phyloP scores from a whole-genome alignment of 1,284 basidiomycete genomes.

The Bondarzewia mesenterica region DNA sequence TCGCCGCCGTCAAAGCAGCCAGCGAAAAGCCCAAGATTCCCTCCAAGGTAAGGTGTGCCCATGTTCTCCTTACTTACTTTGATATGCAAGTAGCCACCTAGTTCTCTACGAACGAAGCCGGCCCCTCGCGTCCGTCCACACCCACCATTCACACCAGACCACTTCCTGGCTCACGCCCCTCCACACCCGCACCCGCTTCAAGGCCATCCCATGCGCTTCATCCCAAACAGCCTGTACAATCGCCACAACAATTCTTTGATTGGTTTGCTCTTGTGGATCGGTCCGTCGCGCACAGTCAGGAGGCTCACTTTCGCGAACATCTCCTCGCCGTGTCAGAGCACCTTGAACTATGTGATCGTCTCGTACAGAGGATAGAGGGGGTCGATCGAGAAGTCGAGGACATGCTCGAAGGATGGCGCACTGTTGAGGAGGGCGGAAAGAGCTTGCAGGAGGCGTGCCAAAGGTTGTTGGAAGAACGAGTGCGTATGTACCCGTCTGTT shows the following conservation, averaged over 20 bases:
- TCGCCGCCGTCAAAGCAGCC: slow-evolving; percentile 55
- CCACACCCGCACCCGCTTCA: slow-evolving; percentile 18
- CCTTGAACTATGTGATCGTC: slow-evolving; percentile 64
- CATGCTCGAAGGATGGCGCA: slow-evolving; percentile 77
- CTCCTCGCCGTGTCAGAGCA: slow-evolving; percentile 68
- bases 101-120: slow-evolving; percentile 6
- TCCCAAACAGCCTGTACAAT: no score
- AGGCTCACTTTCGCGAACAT: slow-evolving; percentile 82
- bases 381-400: slow-evolving; percentile 67
- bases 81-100: not conserved
- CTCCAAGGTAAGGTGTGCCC: slow-evolving; percentile 9
- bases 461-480: slow-evolving; percentile 78
- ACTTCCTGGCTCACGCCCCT: slow-evolving; percentile 14
- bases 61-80: not conserved
- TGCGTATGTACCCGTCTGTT: slow-evolving; percentile 27
- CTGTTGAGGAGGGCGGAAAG: slow-evolving; percentile 83
- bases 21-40: slow-evolving; percentile 64
- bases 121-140: slow-evolving; percentile 34
- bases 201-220: slow-evolving; percentile 21
- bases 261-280: slow-evolving; percentile 86
- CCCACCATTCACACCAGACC: slow-evolving; percentile 22
- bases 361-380: slow-evolving; percentile 63
- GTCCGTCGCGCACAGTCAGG: slow-evolving; percentile 84
- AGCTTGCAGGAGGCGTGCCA: slow-evolving; percentile 74
- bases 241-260: slow-evolving; percentile 94